phyloP scores from a whole-genome alignment of 1,284 basidiomycete genomes.

The Ustilago esculenta region DNA sequence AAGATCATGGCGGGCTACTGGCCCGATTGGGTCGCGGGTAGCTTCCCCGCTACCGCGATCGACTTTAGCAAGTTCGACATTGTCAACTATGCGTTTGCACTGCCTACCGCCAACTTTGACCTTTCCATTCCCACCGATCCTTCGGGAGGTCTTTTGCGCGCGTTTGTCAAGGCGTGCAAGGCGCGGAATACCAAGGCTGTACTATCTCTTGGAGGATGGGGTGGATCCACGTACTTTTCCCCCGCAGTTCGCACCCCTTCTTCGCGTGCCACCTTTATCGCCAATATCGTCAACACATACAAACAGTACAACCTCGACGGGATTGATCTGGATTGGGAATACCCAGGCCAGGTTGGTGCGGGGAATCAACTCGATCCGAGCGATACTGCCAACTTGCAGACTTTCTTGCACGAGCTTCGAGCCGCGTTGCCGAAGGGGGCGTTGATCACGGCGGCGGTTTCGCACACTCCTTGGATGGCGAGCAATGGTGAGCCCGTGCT shows the following conservation, averaged over 20 bases:
- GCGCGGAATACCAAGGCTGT: constrained; percentile 40
- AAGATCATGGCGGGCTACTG: constrained; percentile 55
- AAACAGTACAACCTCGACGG: constrained; percentile 72
- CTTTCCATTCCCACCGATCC: constrained; percentile 40
- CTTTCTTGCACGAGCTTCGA: constrained; percentile 64
- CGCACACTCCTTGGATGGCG: constrained; percentile 40
- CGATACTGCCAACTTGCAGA: constrained; percentile 57
- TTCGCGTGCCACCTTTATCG: constrained; percentile 37
- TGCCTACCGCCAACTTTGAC: constrained; percentile 40
- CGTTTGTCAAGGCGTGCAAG: constrained; percentile 49
- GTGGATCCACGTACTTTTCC: constrained; percentile 49
- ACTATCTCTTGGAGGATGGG: constrained; percentile 58
- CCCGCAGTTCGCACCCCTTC: constrained; percentile 39
- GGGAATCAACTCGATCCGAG: constrained; percentile 58
- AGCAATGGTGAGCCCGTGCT: constrained; percentile 43
- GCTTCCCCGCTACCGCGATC: constrained; percentile 42
- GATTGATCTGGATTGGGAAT: constrained; percentile 74
- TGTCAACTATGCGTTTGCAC: constrained; percentile 59
- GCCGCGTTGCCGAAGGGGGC: constrained; percentile 69
- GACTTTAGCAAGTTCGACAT: constrained; percentile 56
- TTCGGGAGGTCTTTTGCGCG: constrained; percentile 20
- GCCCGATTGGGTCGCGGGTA: constrained; percentile 48
- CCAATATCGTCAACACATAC: constrained; percentile 66
- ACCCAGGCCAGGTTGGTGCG: constrained; percentile 13
- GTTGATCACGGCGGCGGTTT: constrained; percentile 54